Base-by-base conservation (phyloP, 352 stramenopile genomes). In the Phytophthora aleatoria region DNA sequence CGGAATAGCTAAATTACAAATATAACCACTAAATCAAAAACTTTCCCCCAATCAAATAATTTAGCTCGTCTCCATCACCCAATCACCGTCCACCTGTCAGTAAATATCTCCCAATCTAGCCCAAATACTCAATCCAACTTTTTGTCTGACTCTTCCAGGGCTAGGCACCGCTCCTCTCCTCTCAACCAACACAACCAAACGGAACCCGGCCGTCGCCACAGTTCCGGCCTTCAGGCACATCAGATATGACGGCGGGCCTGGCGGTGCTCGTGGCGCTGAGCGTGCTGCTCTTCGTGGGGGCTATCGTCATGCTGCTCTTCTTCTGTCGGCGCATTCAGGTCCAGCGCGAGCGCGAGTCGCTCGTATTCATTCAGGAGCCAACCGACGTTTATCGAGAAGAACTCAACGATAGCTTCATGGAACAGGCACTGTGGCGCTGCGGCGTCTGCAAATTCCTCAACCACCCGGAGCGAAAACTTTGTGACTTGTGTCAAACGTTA, bases 371-470 rank as follows among this genome's bases (percentile, higher is more conserved):
- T 30, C 69, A 84, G 26, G 80, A 89, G 33, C 63, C 76, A 7
- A 50, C 74, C 30, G 83, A 92, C 42, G 79, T 94, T 12, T 94
- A 90, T 47, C 81, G 85, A 31, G 85, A 94, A 51, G 81, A 94
- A 55, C 81, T 94, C n/a, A 89, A 90, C 26, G 85, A 94, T 69
- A 89, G 81, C 52, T 90, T 89, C 54, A 86, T 89, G 64, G 83
- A 94, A 60, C 76, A 90, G 42, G 79, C 83, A 54, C 69, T 94
- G 12, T 97, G 90, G 90, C 74, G 77, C n/a, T 97, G 90, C 61
- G 77, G 74, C 24, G 85, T 96, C 2, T 97, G 89, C 64, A 85
- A 87, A n/a, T 97, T 97, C 67, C 82, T 90, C 24, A 97, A 97
- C 64, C 79, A 92, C 48, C 85, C 87, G 7, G 81, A 91, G 36